Percentiles rank a stretch among this genome's conserved stretches.
phyloP scores from a whole-genome alignment of 1,284 basidiomycete genomes.

The Blastosporella zonata region DNA sequence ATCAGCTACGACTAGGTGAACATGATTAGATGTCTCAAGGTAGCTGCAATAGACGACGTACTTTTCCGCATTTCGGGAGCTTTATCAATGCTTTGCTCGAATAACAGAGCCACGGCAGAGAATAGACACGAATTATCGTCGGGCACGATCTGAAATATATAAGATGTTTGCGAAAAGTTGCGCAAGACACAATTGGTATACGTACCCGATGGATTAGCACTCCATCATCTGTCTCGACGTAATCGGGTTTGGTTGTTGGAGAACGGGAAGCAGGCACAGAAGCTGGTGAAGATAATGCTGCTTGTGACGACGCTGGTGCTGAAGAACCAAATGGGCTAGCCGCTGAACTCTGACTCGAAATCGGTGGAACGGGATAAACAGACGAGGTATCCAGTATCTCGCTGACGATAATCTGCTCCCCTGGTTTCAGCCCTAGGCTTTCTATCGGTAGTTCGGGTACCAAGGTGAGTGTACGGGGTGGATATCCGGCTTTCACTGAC shows the following conservation, averaged over 20 bases:
- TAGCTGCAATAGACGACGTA: slow-evolving; percentile 29
- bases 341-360: slow-evolving; percentile 11
- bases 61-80: slow-evolving; percentile 65
- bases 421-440: slow-evolving; percentile 70
- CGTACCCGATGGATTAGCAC: slow-evolving; percentile 68
- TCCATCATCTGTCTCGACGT: slow-evolving; percentile 57
- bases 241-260: slow-evolving; percentile 30
- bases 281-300: neutral
- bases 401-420: slow-evolving; percentile 83
- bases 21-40: neutral
- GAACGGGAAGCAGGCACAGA: slow-evolving; percentile 10
- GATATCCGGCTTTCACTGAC: slow-evolving; percentile 84
- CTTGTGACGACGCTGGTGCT: neutral
- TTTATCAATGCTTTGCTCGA: slow-evolving; percentile 75
- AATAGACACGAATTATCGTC: slow-evolving; percentile 95
- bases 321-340: slow-evolving; percentile 10
- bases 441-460: slow-evolving; percentile 70
- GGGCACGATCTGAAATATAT: slow-evolving; percentile 64
- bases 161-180: neutral
- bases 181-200: slow-evolving; percentile 17
- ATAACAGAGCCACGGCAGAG: slow-evolving; percentile 79
- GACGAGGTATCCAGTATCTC: slow-evolving; percentile 33
- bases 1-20: slow-evolving; percentile 69
- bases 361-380: slow-evolving; percentile 9
- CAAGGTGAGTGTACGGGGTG: slow-evolving; percentile 68